Base-by-base conservation (phyloP, 495 filamentous ascomycete genomes). In the Neurospora sp. region DNA sequence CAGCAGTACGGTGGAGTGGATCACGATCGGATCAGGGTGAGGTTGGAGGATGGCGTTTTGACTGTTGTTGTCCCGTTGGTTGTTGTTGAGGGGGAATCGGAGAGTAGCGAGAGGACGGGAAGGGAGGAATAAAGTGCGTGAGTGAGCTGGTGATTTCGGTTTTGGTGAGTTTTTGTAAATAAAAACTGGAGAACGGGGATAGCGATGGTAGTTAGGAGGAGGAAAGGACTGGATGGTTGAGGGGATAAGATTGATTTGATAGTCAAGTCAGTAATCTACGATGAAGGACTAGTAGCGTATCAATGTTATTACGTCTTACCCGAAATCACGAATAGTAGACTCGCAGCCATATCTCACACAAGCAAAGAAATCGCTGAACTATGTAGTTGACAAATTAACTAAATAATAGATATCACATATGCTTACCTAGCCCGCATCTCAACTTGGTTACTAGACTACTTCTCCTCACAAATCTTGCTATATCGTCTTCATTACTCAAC, bases 1-100 rank as follows among this genome's bases (percentile, higher is more conserved):
- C 48, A 61, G 27, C 20, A 27, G 39, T 2, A 39, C 85, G 85
- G 16, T 88, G 90, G 91, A 75, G 84, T 94, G 4, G 88, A 91
- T 77, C 83, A 83, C 0, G 87, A 91, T 72, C 82, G 77, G 14
- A 94, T 94, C 78, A 87, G 83, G 2, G 93, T 92, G 3, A 94
- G 89, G 79, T 79, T 93, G 80, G 88, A 91, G 75, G 88, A 92
- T 80, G 79, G 91, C 71, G 76, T 90, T 2, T 75, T 90, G 70
- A 77, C 83, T 37, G 70, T 77, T 18, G 71, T 73, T 27, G 85
- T 95, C 12, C 92, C 91, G 22, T 12, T 44, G 16, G 14, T 61
- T 16, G 5, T 31, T 59, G 22, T 12, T 27, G 48, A 16, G 22
- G 22, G 16, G 14, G 0, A 16, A 14, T 18, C 6, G 16, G 41